Percentiles rank a stretch among this genome's conserved stretches.
Conservation (phyloP, 2,329 filamentous ascomycete species). For the Elsinoe necatrix region DNA sequence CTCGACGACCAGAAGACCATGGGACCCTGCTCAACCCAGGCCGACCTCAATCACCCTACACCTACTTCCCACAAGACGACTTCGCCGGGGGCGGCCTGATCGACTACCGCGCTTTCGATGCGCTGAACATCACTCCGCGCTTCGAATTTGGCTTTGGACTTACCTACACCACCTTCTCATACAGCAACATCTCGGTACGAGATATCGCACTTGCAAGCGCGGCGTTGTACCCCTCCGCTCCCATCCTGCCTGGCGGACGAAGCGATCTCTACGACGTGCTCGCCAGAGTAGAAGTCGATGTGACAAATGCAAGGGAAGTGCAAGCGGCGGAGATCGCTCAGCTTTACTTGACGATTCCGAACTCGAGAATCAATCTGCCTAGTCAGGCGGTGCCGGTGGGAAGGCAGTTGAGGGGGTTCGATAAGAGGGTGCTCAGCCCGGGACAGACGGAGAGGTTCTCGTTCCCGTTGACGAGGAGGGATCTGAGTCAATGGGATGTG, state of each 20-base stretch:
- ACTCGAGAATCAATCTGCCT: constrained; percentile 2
- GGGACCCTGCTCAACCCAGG: constrained; percentile 21
- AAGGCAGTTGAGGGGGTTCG: constrained; percentile 53
- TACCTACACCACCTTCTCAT: constrained; percentile 37
- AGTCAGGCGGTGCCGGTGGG: constrained; percentile 20
- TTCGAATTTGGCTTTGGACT: constrained; percentile 41
- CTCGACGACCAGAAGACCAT: constrained; percentile 64
- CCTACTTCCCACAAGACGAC: constrained; percentile 23
- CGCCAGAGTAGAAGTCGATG: constrained; percentile 48
- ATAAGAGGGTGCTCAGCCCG: constrained; percentile 47
- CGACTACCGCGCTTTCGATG: constrained; percentile 40
- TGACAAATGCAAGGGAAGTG: constrained; percentile 55
- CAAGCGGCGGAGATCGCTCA: constrained; percentile 49
- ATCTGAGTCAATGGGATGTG: constrained; percentile 58
- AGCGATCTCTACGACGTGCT: constrained; percentile 55
- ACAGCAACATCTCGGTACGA: constrained; percentile 27
- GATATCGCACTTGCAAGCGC: constrained; percentile 44
- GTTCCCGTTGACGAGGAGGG: constrained; percentile 49
- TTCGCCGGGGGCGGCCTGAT: constrained; percentile 38
- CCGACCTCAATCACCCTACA: constrained; percentile 20
- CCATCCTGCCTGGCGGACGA: constrained; percentile 47
- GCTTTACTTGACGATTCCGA: constrained; percentile 34
- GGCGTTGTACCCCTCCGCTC: constrained; percentile 46
- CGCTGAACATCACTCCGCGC: constrained; percentile 33
- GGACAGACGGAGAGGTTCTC: constrained; percentile 42